Conservation (phyloP, 495 filamentous ascomycete species). For the Ascodesmis nigricans region DNA sequence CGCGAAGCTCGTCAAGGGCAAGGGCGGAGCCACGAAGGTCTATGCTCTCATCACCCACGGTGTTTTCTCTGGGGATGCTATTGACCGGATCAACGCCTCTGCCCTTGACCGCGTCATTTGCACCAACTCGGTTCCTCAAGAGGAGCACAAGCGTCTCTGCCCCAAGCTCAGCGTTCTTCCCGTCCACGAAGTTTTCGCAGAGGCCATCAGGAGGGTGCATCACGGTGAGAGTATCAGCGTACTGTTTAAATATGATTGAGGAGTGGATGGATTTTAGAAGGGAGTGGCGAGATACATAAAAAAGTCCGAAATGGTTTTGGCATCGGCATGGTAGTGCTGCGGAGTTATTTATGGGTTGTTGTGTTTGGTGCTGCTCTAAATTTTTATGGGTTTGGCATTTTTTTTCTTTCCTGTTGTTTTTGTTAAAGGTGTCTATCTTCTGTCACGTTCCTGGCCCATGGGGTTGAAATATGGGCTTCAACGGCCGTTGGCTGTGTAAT, state of each 20-base stretch:
- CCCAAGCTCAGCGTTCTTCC: slow-evolving; percentile 82
- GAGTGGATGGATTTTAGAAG: no score
- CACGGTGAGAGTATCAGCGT: slow-evolving; percentile 97
- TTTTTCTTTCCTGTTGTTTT: no score
- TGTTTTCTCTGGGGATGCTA: slow-evolving; percentile 80
- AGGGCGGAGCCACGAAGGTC: slow-evolving; percentile 68
- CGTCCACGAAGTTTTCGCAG: slow-evolving; percentile 78
- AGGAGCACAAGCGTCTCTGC: slow-evolving; percentile 50
- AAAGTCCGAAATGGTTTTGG: neutral
- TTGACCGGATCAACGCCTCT: slow-evolving; percentile 77
- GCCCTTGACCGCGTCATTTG: slow-evolving; percentile 78
- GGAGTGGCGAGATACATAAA: neutral
- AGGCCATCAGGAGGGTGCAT: slow-evolving; percentile 91
- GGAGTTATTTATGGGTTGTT: neutral
- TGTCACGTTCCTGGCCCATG: no score
- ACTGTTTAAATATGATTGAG: slow-evolving; percentile 74
- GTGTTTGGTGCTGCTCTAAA: no score
- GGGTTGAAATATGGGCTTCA: no score
- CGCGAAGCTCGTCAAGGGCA: slow-evolving; percentile 76
- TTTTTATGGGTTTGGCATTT: no score
- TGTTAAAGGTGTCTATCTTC: no score
- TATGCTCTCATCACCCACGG: slow-evolving; percentile 88
- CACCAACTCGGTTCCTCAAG: slow-evolving; percentile 83
- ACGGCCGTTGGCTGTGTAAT: no score
- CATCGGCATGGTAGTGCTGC: neutral